phyloP scores from a whole-genome alignment of 1,139 yeast species.

The Meyerozyma sp. region DNA sequence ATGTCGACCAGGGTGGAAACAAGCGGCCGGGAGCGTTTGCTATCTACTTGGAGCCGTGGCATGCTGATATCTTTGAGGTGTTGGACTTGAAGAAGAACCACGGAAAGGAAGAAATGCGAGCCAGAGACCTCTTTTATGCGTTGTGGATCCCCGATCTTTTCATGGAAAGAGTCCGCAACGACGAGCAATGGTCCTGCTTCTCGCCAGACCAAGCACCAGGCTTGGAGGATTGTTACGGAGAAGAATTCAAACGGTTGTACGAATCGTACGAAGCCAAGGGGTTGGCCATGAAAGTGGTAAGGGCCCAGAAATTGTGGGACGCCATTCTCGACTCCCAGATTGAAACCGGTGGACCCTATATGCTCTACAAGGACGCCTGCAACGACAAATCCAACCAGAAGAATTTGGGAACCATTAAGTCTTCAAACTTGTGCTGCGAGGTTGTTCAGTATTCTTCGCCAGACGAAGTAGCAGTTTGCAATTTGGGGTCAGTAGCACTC shows the following conservation, averaged over 20 bases:
- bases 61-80: slow-evolving; percentile 78
- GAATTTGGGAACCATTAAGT: slow-evolving; percentile 81
- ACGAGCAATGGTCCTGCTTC: slow-evolving; percentile 79
- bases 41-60: slow-evolving; percentile 88
- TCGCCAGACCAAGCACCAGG: slow-evolving; percentile 90
- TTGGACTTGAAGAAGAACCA: slow-evolving; percentile 83
- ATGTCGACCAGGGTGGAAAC: slow-evolving; percentile 93
- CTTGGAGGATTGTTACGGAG: slow-evolving; percentile 73
- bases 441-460: slow-evolving; percentile 85
- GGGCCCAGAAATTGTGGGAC: slow-evolving; percentile 87
- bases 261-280: slow-evolving; percentile 68
- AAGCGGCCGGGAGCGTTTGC: slow-evolving; percentile 95
- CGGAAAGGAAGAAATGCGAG: slow-evolving; percentile 87
- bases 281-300: slow-evolving; percentile 64
- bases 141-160: slow-evolving; percentile 88
- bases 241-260: slow-evolving; percentile 68
- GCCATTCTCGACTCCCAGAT: slow-evolving; percentile 85
- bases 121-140: slow-evolving; percentile 87
- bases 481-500: slow-evolving; percentile 79
- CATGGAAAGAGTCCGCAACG: slow-evolving; percentile 79
- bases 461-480: slow-evolving; percentile 88
- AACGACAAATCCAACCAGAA: slow-evolving; percentile 79
- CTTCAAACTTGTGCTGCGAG: slow-evolving; percentile 87
- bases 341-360: slow-evolving; percentile 90
- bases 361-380: slow-evolving; percentile 87